Evolutionary conservation across 2,329 filamentous ascomycete species (phyloP).

Genomic region (Colletotrichum orbiculare): DNA sequence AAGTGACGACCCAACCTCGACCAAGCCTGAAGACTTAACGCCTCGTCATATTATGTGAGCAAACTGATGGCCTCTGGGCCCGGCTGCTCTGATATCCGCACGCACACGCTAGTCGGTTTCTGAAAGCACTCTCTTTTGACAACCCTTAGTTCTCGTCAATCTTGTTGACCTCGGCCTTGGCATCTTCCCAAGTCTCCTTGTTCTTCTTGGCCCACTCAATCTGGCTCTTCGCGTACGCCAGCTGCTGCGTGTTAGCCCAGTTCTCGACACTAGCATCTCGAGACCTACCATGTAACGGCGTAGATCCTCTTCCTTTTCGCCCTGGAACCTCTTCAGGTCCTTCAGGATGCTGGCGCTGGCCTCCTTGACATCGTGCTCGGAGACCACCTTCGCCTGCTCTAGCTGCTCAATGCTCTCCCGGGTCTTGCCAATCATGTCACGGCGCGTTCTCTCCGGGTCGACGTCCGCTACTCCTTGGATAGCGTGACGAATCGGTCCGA

Average conservation of each 20-base stretch:
- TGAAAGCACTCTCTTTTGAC: neutral
- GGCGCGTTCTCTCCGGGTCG: conserved; percentile 90
- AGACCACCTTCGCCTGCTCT: conserved; percentile 89
- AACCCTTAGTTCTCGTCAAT: conserved; percentile 71
- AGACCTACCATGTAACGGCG: conserved; percentile 90
- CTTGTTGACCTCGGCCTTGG: conserved; percentile 86
- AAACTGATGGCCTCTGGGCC: conserved; percentile 10
- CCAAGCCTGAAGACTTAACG: conserved; percentile 29
- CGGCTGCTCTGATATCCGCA: conserved; percentile 18
- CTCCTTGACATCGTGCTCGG: conserved; percentile 92
- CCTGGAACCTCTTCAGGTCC: conserved; percentile 92
- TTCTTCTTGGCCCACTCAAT: conserved; percentile 95
- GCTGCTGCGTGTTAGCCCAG: conserved; percentile 58
- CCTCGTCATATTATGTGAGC: conserved; percentile 33
- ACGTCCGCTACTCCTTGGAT: conserved; percentile 97
- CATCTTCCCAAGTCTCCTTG: conserved; percentile 92
- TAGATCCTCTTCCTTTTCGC: conserved; percentile 94
- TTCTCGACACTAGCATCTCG: neutral
- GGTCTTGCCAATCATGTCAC: conserved; percentile 96
- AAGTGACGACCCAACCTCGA: conserved; percentile 28
- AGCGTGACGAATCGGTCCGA: conserved; percentile 93
- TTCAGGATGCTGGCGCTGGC: conserved; percentile 89
- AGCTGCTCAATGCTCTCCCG: conserved; percentile 86
- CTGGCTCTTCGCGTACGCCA: conserved; percentile 92
- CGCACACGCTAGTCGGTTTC: conserved; percentile 6